Evolutionary conservation across 345 rosid genomes (phyloP), one percentile per base, ranked within the genome.

Genomic region (Gossypium sturtianum): DNA sequence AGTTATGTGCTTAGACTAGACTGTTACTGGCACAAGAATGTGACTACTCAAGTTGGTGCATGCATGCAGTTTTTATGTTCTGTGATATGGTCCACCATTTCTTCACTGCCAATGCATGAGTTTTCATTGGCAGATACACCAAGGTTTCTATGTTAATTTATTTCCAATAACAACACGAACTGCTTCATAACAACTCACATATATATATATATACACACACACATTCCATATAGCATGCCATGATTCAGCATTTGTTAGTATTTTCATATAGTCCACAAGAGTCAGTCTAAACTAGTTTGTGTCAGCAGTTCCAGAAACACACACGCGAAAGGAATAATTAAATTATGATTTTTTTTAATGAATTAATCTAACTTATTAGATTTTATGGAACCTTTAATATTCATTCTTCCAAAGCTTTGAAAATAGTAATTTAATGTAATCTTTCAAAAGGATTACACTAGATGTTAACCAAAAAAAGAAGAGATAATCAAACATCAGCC

Each of bases 1-100:
- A 66, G 53, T 45, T 66, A 34, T 22, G 71, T 22, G 71, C 71
- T 66, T n/a, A 53, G 25, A 41, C 9, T n/a, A 52, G 69, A 60
- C 12, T 63, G 15, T 16, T 2, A 38, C 63, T 25, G 17, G 17
- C n/a, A 60, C 64, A 41, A n/a, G 3, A 43, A n/a, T 64, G n/a
- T 64, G 10, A 66, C 34, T 20, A 47, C 49, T 64, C 25, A 0
- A 7, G 34, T 47, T 45, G 41, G 56, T 47, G 71, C 71, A 66
- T 66, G 56, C 57, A 67, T 41, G 68, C 49, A n/a, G 41, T 8
- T 48, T 25, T 47, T 13, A 23, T 47, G 52, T 67, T 48, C 52
- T 20, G 29, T 17, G 57, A 20, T 66, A 44, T 66, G 56, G 34
- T 47, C 41, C 56, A 38, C 49, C 67, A 64, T 64, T n/a, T 64